Base-by-base conservation (phyloP, 495 filamentous ascomycete genomes). In the Usnea hakonensis region DNA sequence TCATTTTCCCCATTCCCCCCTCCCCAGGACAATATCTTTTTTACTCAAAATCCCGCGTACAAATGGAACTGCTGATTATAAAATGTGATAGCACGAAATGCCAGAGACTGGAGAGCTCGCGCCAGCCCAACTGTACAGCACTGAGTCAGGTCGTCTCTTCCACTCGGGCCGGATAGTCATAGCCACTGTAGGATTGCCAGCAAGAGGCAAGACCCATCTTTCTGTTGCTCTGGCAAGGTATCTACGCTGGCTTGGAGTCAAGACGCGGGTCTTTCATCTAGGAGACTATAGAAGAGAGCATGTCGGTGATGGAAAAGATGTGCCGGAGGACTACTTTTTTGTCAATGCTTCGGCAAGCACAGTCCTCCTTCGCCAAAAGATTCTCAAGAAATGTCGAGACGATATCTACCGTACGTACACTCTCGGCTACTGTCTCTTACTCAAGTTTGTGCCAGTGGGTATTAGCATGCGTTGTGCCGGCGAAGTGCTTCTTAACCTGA, bases 321-420 rank as follows among this genome's bases (percentile, higher is more conserved):
- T 97, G 54, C 95, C 95, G 3, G 88, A 95, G 67, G 95, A 99
- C 74, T 99, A 99, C 74, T 99, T 99, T 77, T 94, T 88, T 70
- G 87, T 96, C 43, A 91, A 99, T 73, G 83, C 95, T 35, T 92
- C 90, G 36, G 87, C 91, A 19, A 81, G 86, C 48, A 91, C 95
- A 16, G 86, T 96, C 17, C 83, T 96, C 65, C 79, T 97, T 21
- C 86, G 95, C 52, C 91, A 97, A 73, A 96, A 95, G 77, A 97
- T 99, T 55, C 82, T 97, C 10, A 95, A 96, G 76, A 94, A 94
- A 73, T 99, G 95, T 68, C 85, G 93, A 55, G 92, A 97, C 72
- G 95, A 99, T 68, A 95, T 99, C 38, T 96, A 96, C 62, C 86
- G 48, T 52, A 52, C 28, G 48, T 52, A 52, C 2, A 19, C 19